phyloP scores from a whole-genome alignment of 441 rosid genomes.

The Dalechampia spathulata region DNA sequence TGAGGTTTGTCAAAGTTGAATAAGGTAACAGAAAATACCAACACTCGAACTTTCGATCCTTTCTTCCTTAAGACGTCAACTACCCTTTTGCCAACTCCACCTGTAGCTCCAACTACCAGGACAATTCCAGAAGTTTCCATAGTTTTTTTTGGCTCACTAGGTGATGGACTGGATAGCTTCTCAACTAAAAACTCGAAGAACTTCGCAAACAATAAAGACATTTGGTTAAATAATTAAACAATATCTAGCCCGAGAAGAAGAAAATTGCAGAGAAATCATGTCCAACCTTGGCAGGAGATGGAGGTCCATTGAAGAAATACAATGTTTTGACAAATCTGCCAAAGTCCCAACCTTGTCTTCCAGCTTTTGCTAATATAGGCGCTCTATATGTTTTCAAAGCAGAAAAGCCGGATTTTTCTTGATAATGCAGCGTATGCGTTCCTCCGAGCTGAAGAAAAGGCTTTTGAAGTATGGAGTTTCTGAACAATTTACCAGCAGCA shows the following conservation, averaged over 20 bases:
- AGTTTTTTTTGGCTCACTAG: constrained; percentile 25
- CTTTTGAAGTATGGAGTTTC: constrained; percentile 44
- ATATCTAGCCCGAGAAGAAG: no score
- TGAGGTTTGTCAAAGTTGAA: neutral
- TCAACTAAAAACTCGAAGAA: constrained; percentile 52
- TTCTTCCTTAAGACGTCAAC: constrained; percentile 54
- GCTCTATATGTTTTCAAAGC: constrained; percentile 27
- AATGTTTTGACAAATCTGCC: constrained; percentile 79
- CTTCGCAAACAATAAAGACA: constrained; percentile 29
- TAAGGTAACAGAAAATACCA: constrained; percentile 39
- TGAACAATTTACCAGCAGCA: constrained; percentile 21
- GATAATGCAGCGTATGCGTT: constrained; percentile 25
- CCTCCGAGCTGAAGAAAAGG: constrained; percentile 59
- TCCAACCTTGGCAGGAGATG: constrained; percentile 70
- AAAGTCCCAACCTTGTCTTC: constrained; percentile 69
- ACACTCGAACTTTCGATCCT: constrained; percentile 60
- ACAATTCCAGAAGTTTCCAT: constrained; percentile 54
- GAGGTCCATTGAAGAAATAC: constrained; percentile 75
- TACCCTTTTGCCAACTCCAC: constrained; percentile 84
- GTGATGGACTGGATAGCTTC: constrained; percentile 48
- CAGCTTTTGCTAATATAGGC: constrained; percentile 29
- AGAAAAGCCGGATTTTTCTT: constrained; percentile 21
- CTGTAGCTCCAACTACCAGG: constrained; percentile 91
- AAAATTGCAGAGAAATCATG: neutral
- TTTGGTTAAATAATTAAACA: constrained; percentile 10